Conservation (phyloP, 148 eudicot species). For the Spergularia bocconei region DNA sequence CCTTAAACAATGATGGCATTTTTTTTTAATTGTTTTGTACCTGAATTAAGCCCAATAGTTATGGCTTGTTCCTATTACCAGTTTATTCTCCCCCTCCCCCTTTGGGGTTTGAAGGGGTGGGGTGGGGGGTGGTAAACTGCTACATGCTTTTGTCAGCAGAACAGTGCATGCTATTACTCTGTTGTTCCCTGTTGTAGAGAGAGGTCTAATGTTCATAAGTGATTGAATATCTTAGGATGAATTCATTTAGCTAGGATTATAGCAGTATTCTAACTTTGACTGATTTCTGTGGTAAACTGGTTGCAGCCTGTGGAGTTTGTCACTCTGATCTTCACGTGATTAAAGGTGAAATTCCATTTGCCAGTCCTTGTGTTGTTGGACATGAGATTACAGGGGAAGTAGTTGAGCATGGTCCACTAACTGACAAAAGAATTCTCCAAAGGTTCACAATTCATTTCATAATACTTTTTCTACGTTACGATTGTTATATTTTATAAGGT, state of each 20-base stretch:
- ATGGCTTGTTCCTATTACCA: too few species aligned
- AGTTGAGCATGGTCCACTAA: slow-evolving; percentile 86
- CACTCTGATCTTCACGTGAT: slow-evolving; percentile 98
- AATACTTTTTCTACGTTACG: neutral
- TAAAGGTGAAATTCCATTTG: slow-evolving; percentile 93
- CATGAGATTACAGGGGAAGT: slow-evolving; percentile 99
- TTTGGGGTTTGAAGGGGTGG: too few species aligned
- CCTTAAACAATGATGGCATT: too few species aligned
- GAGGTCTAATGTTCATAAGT: neutral
- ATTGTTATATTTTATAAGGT: slow-evolving; percentile 2
- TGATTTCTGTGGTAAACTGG: slow-evolving; percentile 23
- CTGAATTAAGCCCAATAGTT: too few species aligned
- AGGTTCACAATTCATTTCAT: slow-evolving; percentile 45
- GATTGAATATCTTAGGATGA: neutral
- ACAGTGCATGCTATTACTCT: neutral
- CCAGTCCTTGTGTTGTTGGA: slow-evolving; percentile 92
- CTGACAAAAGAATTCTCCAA: slow-evolving; percentile 57
- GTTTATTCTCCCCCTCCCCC: too few species aligned
- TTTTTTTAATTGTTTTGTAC: too few species aligned
- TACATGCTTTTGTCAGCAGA: too few species aligned
- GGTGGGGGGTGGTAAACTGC: too few species aligned
- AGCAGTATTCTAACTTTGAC: slow-evolving; percentile 5
- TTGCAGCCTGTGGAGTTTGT: slow-evolving; percentile 98
- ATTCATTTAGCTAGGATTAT: neutral
- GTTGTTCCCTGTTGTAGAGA: neutral